Base-by-base conservation (phyloP, 768 basidiomycete species). In the Boletus rex-veris region DNA sequence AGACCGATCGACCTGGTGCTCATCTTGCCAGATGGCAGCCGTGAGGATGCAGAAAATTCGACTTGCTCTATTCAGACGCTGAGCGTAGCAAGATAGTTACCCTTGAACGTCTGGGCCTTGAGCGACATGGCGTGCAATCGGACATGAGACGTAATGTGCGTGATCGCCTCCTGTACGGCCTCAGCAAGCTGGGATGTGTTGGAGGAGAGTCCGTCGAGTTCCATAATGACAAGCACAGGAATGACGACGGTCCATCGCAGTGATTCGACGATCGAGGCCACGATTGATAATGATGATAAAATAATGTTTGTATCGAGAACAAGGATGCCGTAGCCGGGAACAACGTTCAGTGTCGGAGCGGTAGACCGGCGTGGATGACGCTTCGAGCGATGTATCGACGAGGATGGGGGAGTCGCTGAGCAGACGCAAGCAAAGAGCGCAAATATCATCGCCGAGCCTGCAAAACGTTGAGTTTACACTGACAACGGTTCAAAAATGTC, bases 281-380 rank as follows among this genome's bases (percentile, higher is more conserved):
- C 77, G 59, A 88, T 75, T 0, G 84, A 69, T 5, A 98, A 76
- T 0, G 92, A 92, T 0, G 91, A 88, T 15, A 98, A 79, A 0
- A 99, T 76, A 52, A 98, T 90, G 73, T 98, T 98, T 45, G 96
- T 98, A 71, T 98, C 96, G 64, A 96, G 76, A 28, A 99, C 86
- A 53, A 99, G 86, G 42, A 88, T 77, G 11, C 92, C 92, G 71
- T 93, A 97, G 3, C 96, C 96, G 4, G 90, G 80, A 7, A 90
- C 74, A 59, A 92, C 80, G 45, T 75, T 73, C 16, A 90, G 68
- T 9, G 73, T 70, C 12, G 78, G 73, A 14, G 66, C 68, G 28
- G 62, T 57, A 16, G 66, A 58, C 52, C 68, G 69, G 30, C 68
- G 63, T 37, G 66, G 36, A 52, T 57, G 54, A 55, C 65, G 58